Evolutionary conservation across 768 basidiomycete genomes (phyloP).

Genomic region (Fomitopsis serialis): DNA sequence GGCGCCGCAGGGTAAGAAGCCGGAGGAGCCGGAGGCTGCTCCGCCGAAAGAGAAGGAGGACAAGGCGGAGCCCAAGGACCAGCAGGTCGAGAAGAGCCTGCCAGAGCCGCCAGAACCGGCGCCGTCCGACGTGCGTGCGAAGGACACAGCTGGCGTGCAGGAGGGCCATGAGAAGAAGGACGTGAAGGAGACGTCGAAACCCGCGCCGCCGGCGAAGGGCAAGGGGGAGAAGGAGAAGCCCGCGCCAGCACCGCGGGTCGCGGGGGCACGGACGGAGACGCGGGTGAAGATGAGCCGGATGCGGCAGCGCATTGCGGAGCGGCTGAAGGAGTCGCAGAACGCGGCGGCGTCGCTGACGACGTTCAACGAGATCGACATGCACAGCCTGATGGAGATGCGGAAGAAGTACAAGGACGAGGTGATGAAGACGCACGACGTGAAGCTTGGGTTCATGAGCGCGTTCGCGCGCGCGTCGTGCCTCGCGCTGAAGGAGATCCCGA

Average conservation of each 20-base stretch:
- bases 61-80: constrained; percentile 38
- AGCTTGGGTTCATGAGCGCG: constrained; percentile 97
- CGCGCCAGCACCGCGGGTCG: constrained; percentile 30
- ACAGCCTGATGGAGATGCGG: constrained; percentile 88
- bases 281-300: constrained; percentile 99
- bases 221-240: constrained; percentile 20
- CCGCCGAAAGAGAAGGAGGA: constrained; percentile 31
- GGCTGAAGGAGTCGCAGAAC: constrained; percentile 97
- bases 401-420: constrained; percentile 90
- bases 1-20: constrained; percentile 12
- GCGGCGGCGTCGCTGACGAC: constrained; percentile 94
- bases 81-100: constrained; percentile 41
- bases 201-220: constrained; percentile 18
- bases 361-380: constrained; percentile 99
- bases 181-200: constrained; percentile 28
- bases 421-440: constrained; percentile 88
- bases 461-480: constrained; percentile 85
- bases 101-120: constrained; percentile 42
- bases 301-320: constrained; percentile 95
- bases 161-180: constrained; percentile 30
- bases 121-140: constrained; percentile 20
- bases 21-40: constrained; percentile 16
- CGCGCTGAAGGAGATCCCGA: constrained; percentile 87
- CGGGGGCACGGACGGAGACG: constrained; percentile 76
- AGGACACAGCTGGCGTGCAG: constrained; percentile 24